Evolutionary conservation across 192 early-diverging fungal genomes (phyloP).

Genomic region (Coemansia sp.): DNA sequence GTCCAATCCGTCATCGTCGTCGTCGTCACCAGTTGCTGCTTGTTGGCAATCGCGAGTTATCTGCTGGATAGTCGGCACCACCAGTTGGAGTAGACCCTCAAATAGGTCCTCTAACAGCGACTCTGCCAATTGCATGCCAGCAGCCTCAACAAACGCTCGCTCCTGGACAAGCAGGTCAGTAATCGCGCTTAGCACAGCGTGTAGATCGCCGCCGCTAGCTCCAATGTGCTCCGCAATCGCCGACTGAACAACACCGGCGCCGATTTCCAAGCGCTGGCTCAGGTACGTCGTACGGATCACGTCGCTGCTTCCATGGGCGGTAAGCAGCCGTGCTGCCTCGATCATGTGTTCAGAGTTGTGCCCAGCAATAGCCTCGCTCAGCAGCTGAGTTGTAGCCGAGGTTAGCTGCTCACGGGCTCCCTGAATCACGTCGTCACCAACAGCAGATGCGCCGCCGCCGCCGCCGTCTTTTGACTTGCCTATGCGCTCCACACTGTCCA

Average conservation of each 20-base stretch:
- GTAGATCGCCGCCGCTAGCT: not conserved
- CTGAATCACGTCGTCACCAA: not conserved
- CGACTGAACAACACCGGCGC: constrained; percentile 13
- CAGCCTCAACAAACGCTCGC: constrained; percentile 33
- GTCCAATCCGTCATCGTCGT: not conserved
- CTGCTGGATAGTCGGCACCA: constrained; percentile 21
- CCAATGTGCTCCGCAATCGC: not conserved
- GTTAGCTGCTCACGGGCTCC: constrained; percentile 11
- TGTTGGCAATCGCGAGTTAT: not conserved
- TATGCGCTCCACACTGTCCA: constrained; percentile 11
- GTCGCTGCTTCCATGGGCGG: constrained; percentile 15
- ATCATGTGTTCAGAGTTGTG: constrained; percentile 16
- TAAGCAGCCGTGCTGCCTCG: constrained; percentile 13
- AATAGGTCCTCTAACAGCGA: constrained; percentile 20
- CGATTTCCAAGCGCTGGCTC: constrained; percentile 23
- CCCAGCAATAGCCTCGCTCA: constrained; percentile 9
- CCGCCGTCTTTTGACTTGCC: not conserved
- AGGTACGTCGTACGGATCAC: constrained; percentile 14
- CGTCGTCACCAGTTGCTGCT: not conserved
- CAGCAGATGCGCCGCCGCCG: not conserved
- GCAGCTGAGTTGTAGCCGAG: constrained; percentile 1
- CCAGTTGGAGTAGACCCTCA: constrained; percentile 9
- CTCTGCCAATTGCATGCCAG: constrained; percentile 10
- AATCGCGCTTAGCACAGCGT: constrained; percentile 7
- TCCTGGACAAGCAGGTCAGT: constrained; percentile 20